These are phyloP conservation scores for Oryza meyeriana DNA, from an alignment of 176 grass and related monocot genomes.

Conservation along the genomic window DNA sequence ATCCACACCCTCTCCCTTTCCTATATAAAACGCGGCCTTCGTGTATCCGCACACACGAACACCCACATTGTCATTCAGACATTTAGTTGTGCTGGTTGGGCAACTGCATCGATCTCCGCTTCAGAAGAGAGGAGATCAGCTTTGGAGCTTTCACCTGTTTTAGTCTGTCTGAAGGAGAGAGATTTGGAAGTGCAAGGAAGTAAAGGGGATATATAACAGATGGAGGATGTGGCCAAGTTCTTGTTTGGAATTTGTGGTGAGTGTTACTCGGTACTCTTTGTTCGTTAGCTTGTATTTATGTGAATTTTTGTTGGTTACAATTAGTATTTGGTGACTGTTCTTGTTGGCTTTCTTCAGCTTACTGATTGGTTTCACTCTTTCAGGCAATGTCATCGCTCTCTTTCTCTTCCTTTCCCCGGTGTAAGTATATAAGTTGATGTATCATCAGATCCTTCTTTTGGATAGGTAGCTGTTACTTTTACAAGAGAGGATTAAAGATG, in stretches of 20 bases:
- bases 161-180: neutral
- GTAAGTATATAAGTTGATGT: conserved; percentile 35
- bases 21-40: conserved; percentile 21
- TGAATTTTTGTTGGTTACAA: neutral
- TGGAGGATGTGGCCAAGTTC: conserved; percentile 58
- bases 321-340: neutral
- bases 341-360: neutral
- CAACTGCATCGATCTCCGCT: neutral
- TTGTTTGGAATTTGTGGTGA: conserved; percentile 66
- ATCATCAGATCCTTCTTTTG: neutral
- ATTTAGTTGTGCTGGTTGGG: neutral
- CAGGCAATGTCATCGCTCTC: conserved; percentile 71
- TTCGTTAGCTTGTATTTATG: neutral
- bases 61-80: neutral
- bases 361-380: neutral
- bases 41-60: neutral
- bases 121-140: neutral
- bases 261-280: neutral
- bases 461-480: neutral
- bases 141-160: neutral
- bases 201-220: neutral
- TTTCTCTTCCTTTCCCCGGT: conserved; percentile 76
- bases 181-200: neutral
- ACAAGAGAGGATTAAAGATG: neutral
- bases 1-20: neutral